phyloP scores from a whole-genome alignment of 2,329 filamentous ascomycete species.

The Cryphonectria radicalis region DNA sequence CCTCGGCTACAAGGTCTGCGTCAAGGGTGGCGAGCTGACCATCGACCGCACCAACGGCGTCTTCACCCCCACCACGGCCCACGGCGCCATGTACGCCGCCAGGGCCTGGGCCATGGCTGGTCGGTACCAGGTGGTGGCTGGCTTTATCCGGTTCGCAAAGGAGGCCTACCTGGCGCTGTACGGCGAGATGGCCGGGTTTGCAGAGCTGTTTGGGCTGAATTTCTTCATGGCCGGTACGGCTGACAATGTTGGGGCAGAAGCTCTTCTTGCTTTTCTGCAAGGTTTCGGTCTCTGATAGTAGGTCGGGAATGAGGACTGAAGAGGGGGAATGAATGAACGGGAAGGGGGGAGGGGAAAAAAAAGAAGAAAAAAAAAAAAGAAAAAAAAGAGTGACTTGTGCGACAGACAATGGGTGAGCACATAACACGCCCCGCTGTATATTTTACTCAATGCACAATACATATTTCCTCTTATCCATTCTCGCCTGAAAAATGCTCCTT shows the following conservation, averaged over 20 bases:
- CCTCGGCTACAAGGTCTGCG: neutral
- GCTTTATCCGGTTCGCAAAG: neutral
- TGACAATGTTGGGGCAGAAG: neutral
- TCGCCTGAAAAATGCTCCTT: too few relatives aligned
- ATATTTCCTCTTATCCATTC: too few relatives aligned
- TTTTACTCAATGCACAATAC: too few relatives aligned
- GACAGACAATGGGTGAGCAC: too few relatives aligned
- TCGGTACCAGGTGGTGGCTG: neutral
- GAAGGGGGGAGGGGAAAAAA: neutral
- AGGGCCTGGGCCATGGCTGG: neutral
- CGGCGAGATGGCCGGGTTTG: neutral
- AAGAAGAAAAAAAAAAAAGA: too few relatives aligned
- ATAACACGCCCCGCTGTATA: too few relatives aligned
- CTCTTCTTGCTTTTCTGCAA: neutral
- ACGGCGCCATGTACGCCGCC: constrained; percentile 4
- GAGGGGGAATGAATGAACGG: neutral
- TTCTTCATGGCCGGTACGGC: neutral
- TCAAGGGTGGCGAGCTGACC: neutral
- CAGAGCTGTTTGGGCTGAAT: neutral
- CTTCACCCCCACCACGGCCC: neutral
- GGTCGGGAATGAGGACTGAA: too few relatives aligned
- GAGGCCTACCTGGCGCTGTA: constrained; percentile 1
- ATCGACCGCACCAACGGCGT: constrained; percentile 11
- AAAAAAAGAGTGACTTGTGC: too few relatives aligned
- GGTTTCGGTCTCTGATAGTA: neutral